These are phyloP conservation scores for Orbilia brochopaga DNA, from an alignment of 2,329 filamentous ascomycete species.

Conservation along the genomic window DNA sequence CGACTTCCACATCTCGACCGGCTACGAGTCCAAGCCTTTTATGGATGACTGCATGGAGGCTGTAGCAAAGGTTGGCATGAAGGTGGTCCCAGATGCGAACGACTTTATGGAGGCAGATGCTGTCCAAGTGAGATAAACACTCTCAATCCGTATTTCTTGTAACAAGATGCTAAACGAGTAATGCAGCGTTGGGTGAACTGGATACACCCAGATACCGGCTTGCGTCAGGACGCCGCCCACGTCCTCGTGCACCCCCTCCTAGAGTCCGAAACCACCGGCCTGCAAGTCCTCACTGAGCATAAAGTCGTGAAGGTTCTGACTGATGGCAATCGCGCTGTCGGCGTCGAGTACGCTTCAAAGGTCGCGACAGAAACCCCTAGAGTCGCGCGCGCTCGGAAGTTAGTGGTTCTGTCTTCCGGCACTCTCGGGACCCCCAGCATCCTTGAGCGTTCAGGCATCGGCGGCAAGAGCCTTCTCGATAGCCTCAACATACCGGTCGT, in stretches of 20 bases:
- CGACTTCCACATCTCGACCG: slow-evolving; percentile 60
- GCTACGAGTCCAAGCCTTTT: slow-evolving; percentile 58
- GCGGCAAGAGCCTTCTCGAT: slow-evolving; percentile 62
- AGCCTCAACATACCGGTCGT: slow-evolving; percentile 61
- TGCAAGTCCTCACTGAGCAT: slow-evolving; percentile 67
- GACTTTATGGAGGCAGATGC: slow-evolving; percentile 26
- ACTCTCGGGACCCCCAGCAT: slow-evolving; percentile 64
- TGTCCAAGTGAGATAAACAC: slow-evolving; percentile 10
- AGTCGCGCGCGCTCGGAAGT: slow-evolving; percentile 63
- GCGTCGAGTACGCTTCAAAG: slow-evolving; percentile 67
- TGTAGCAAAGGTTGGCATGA: slow-evolving; percentile 60
- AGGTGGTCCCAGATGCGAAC: slow-evolving; percentile 37
- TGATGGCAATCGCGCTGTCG: slow-evolving; percentile 64
- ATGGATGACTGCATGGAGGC: slow-evolving; percentile 64
- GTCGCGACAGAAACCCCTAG: slow-evolving; percentile 56
- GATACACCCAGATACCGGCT: slow-evolving; percentile 59
- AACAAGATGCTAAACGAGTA: slow-evolving; percentile 8
- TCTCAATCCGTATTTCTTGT: background rate
- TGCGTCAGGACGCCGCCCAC: slow-evolving; percentile 67
- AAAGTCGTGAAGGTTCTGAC: slow-evolving; percentile 66
- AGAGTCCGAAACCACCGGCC: slow-evolving; percentile 63
- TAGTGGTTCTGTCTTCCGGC: slow-evolving; percentile 63
- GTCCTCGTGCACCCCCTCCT: slow-evolving; percentile 65
- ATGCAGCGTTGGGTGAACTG: slow-evolving; percentile 52
- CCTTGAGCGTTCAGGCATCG: slow-evolving; percentile 69